Conservation (phyloP, 2,329 filamentous ascomycete genomes). For the Leptoxyphium fumago region DNA sequence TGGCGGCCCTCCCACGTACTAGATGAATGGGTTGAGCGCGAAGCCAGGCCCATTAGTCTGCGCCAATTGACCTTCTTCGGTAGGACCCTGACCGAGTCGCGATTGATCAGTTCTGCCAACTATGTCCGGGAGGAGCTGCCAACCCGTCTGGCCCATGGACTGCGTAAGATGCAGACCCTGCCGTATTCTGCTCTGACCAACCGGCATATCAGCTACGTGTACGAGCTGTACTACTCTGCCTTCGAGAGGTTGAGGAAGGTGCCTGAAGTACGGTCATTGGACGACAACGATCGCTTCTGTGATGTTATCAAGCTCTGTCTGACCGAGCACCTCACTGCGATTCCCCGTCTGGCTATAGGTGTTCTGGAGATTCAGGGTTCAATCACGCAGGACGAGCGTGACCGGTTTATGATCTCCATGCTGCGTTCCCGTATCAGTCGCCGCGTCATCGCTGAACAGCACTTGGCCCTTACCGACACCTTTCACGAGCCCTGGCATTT, state of each 20-base stretch:
- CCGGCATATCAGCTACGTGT: slow-evolving; percentile 81
- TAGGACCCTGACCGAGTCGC: slow-evolving; percentile 74
- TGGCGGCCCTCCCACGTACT: slow-evolving; percentile 45
- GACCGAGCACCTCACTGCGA: slow-evolving; percentile 79
- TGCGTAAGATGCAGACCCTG: slow-evolving; percentile 92
- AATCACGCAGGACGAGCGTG: slow-evolving; percentile 66
- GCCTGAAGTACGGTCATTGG: slow-evolving; percentile 66
- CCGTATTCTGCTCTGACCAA: slow-evolving; percentile 97
- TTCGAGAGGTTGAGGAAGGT: slow-evolving; percentile 82
- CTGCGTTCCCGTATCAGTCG: slow-evolving; percentile 84
- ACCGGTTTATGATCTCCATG: slow-evolving; percentile 90
- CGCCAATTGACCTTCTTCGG: slow-evolving; percentile 96
- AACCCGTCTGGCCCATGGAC: slow-evolving; percentile 75
- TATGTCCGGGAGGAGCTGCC: slow-evolving; percentile 93
- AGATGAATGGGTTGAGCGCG: slow-evolving; percentile 74
- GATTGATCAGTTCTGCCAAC: slow-evolving; percentile 87
- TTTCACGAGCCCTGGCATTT: slow-evolving; percentile 87
- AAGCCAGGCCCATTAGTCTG: slow-evolving; percentile 88
- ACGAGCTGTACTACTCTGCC: slow-evolving; percentile 92
- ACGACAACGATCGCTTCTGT: slow-evolving; percentile 84
- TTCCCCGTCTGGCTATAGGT: slow-evolving; percentile 86
- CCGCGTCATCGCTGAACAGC: slow-evolving; percentile 92
- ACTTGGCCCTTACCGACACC: slow-evolving; percentile 85
- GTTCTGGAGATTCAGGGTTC: slow-evolving; percentile 78
- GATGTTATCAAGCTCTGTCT: slow-evolving; percentile 64